Percentiles rank a stretch among this genome's conserved stretches.
phyloP scores from a whole-genome alignment of 2,329 filamentous ascomycete genomes.

The Cercospora brassicicola region DNA sequence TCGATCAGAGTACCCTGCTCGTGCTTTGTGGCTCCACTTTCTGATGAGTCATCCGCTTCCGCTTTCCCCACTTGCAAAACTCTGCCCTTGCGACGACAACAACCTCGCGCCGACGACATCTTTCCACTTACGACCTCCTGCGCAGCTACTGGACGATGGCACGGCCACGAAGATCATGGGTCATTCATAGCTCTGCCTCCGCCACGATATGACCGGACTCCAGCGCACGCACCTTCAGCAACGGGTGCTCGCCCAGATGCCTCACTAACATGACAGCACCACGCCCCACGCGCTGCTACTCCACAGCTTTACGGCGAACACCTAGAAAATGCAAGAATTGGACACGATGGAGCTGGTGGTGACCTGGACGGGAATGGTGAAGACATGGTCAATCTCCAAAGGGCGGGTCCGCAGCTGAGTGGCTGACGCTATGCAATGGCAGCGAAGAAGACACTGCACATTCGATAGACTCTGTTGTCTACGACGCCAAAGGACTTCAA shows the following conservation, averaged over 20 bases:
- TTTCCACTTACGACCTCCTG: neutral
- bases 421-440: slow-evolving; percentile 4
- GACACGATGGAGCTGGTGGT: neutral
- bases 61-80: neutral
- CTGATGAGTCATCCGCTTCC: neutral
- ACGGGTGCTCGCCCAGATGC: neutral
- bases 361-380: neutral
- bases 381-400: neutral
- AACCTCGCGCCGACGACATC: neutral
- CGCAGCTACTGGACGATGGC: neutral
- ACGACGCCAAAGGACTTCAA: neutral
- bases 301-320: neutral
- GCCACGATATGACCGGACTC: neutral
- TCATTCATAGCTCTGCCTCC: neutral
- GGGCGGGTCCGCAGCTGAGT: neutral
- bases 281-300: neutral
- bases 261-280: neutral
- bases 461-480: slow-evolving; percentile 9
- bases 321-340: neutral
- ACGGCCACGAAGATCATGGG: neutral
- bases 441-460: slow-evolving; percentile 5
- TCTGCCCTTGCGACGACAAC: neutral
- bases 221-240: neutral
- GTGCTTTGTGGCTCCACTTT: neutral
- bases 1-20: neutral